A percentile compares a stretch with the other conserved stretches of the same genome.
Conservation (phyloP, 2,329 filamentous ascomycete species). For the Colletotrichum orchidophilum region DNA sequence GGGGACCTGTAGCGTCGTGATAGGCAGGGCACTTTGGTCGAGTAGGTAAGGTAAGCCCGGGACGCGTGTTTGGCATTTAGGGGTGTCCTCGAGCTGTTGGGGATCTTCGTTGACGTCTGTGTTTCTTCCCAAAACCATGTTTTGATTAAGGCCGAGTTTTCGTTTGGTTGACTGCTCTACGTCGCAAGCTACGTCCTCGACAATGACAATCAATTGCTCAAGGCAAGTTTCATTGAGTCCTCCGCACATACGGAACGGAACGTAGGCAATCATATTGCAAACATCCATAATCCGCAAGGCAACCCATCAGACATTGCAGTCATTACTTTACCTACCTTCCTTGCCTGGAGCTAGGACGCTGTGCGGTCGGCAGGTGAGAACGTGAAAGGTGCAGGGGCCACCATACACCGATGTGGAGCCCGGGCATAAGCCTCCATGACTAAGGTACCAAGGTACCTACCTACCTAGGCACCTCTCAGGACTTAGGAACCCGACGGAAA, state of each 20-base stretch:
- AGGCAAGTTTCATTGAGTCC: too few species aligned
- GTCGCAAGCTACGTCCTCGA: neutral
- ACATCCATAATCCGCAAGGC: neutral
- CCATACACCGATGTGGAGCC: constrained; percentile 23
- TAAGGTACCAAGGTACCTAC: too few species aligned
- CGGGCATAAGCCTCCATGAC: neutral
- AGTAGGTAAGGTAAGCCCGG: neutral
- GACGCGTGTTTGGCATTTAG: too few species aligned
- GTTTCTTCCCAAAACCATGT: neutral
- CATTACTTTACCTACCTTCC: neutral
- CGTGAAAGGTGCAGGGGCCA: neutral
- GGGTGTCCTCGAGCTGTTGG: too few species aligned
- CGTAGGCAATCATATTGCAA: neutral
- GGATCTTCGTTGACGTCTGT: neutral
- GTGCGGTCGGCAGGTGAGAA: neutral
- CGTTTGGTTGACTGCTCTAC: neutral
- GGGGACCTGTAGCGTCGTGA: neutral
- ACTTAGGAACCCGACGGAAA: neutral
- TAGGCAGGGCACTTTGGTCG: neutral
- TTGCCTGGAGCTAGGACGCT: neutral
- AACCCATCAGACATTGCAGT: neutral
- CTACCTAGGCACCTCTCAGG: too few species aligned
- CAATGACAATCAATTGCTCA: neutral
- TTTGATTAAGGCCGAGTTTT: neutral
- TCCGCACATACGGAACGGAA: neutral